Evolutionary conservation across 2,329 filamentous ascomycete species (phyloP), one percentile per base, ranked within the genome.

Genomic region (Hymenoscyphus fructigenus): DNA sequence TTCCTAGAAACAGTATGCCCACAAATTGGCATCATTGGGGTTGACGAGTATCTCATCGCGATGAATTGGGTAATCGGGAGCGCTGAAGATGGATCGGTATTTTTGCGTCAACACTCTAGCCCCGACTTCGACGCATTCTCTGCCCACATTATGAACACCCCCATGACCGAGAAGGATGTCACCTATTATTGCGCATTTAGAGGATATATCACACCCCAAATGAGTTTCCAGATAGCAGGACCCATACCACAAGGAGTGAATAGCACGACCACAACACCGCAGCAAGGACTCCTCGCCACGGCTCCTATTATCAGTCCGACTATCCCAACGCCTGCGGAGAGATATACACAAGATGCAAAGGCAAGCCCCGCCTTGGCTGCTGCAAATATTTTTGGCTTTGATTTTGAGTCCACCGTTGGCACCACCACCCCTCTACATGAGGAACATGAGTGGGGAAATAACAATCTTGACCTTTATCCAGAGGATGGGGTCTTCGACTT

Each of bases 141-240:
- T 5, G 44, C 57, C 15, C 20, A 65, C 2, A 67, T 72, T 34
- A 62, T 68, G 47, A 57, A 64, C 34, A 70, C 68, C 17, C 61
- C 28, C 26, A 67, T 73, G 65, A 69, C 69, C 2, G 67, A 69
- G 34, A 67, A 64, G 57, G 69, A 73, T 10, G 36, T 73, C 12
- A 65, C 72, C 14, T 57, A 63, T 9, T 68, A 71, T 47, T 72
- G 68, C 64, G 65, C 67, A 29, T 58, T 61, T 2, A 38, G 29
- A 36, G 67, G 68, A 17, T 72, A 69, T 44, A 67, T 72, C 36
- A 29, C 65, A 50, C 56, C 26, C 17, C 47, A 34, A 14, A 41
- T 32, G 53, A 58, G 10, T 56, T 60, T 41, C 20, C 29, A 60
- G n/a, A 64, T 64, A 44, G 41, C 56, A 26, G 64, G 64, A 12